phyloP scores from a whole-genome alignment of 75 land plant species.

The Ceratopteris richardii region DNA sequence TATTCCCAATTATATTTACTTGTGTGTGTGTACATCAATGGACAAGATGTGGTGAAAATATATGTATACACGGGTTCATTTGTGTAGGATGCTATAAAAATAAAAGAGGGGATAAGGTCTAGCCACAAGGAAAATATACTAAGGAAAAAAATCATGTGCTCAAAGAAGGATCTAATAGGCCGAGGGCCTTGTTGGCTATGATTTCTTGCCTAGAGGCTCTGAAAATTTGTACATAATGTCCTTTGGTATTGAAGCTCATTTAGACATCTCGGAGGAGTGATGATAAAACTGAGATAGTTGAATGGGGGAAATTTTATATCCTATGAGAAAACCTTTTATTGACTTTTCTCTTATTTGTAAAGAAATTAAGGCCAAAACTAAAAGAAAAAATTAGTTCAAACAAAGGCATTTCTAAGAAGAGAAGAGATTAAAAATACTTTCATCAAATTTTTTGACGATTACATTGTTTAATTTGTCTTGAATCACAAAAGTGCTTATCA shows the following conservation, averaged over 20 bases:
- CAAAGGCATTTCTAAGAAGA: constrained; percentile 39
- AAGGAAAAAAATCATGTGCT: too few relatives aligned
- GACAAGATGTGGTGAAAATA: too few relatives aligned
- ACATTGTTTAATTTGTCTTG: constrained; percentile 40
- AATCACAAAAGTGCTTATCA: constrained; percentile 40
- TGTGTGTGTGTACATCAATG: too few relatives aligned
- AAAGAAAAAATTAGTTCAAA: constrained; percentile 32
- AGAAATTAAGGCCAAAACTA: constrained; percentile 36
- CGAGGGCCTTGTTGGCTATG: constrained; percentile 39
- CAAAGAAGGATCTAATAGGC: too few relatives aligned
- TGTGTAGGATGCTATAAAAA: too few relatives aligned
- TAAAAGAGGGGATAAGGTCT: too few relatives aligned
- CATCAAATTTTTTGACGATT: constrained; percentile 35
- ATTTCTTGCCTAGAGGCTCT: constrained; percentile 33
- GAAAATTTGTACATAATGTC: constrained; percentile 39
- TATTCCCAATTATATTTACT: too few relatives aligned
- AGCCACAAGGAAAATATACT: too few relatives aligned
- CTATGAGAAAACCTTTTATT: constrained; percentile 27
- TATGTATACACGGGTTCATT: too few relatives aligned
- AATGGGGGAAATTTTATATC: constrained; percentile 38
- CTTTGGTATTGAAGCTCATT: constrained; percentile 33
- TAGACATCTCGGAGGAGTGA: constrained; percentile 21
- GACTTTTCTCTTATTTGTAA: constrained; percentile 27
- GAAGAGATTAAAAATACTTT: constrained; percentile 32
- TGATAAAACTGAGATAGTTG: constrained; percentile 17